phyloP scores from a whole-genome alignment of 1,284 basidiomycete genomes.

The Cryptococcus sp. region DNA sequence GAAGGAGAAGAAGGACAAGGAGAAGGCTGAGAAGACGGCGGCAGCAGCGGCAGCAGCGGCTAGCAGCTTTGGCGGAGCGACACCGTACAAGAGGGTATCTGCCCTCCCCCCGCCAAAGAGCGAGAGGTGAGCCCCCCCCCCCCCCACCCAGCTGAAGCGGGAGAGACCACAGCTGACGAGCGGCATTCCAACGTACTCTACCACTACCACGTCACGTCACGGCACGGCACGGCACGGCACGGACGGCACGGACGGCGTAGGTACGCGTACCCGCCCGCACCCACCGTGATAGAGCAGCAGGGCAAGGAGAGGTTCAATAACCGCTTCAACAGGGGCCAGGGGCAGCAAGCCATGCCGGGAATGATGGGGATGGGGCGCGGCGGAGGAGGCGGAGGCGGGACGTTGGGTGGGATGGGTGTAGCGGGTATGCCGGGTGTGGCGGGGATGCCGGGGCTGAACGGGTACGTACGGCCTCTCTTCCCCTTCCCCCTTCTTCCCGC shows the following conservation, averaged over 20 bases:
- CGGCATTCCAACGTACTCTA: too few species aligned
- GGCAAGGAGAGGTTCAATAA: conserved; percentile 27
- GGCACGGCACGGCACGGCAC: too few species aligned
- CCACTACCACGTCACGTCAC: too few species aligned
- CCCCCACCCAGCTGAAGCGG: too few species aligned
- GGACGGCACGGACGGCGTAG: conserved; percentile 13
- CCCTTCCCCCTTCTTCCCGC: too few species aligned
- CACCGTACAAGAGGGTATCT: conserved; percentile 22
- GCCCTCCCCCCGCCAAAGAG: conserved; percentile 25
- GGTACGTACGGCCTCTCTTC: too few species aligned
- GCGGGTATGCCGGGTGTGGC: too few species aligned
- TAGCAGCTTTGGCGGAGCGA: background rate
- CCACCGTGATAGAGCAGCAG: conserved; percentile 24
- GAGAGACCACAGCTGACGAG: background rate
- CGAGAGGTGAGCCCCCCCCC: conserved; percentile 25
- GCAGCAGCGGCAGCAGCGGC: background rate
- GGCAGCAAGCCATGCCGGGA: too few species aligned
- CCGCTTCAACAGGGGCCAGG: conserved; percentile 12
- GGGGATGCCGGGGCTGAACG: too few species aligned
- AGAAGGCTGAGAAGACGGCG: conserved; percentile 13
- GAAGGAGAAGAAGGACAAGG: conserved; percentile 19
- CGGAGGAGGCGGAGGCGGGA: too few species aligned
- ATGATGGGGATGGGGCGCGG: too few species aligned
- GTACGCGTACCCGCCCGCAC: conserved; percentile 33
- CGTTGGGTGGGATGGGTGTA: too few species aligned